Base-by-base conservation (phyloP, 306 rosid species). In the Herpetospermum pedunculosum region DNA sequence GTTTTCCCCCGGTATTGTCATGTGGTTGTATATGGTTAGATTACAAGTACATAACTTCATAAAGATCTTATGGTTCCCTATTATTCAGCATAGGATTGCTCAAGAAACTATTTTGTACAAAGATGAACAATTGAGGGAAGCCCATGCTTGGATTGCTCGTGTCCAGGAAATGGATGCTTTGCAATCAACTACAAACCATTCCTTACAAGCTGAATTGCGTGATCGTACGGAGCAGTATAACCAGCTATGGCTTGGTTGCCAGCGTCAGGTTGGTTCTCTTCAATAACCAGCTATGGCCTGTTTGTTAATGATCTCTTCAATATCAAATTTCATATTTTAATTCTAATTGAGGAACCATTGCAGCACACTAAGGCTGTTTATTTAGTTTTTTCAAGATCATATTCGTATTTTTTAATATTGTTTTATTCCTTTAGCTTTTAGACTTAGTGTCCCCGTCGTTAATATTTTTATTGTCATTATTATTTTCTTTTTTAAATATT, bases 221-320 rank as follows among this genome's bases (percentile, higher is more conserved):
- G 99, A 95, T 53, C 96, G 96, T 40, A 83, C 92, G 4, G 99
- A 95, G 72, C 97, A 95, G 64, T 95, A 89, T 77, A 95, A 89
- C 81, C 97, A 95, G 74, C 92, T 95, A 44, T 95, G 99, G 99
- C 84, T 89, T 85, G 90, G 88, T 74, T 89, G 86, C 53, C 99
- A 95, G 77, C 89, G 97, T 81, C 97, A 95, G 99, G 99, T 91
- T 77, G 79, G 74, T 81, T 59, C 38, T 30, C 37, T 74, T 73
- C n/a, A n/a, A 89, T 77, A 95, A 89, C 81, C 97, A 95, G 74
- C 92, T 95, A 44, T 95, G 99, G 99, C 84, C 88, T 85, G 90
- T 87, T 74, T 89, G 86, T 73, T 68, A 12, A 14, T 37, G 18
- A 41, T 16, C 18, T 32, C 37, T 40, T 12, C n/a, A 65, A 38